phyloP scores from a whole-genome alignment of 495 filamentous ascomycete species.

The Penicillium daleae region DNA sequence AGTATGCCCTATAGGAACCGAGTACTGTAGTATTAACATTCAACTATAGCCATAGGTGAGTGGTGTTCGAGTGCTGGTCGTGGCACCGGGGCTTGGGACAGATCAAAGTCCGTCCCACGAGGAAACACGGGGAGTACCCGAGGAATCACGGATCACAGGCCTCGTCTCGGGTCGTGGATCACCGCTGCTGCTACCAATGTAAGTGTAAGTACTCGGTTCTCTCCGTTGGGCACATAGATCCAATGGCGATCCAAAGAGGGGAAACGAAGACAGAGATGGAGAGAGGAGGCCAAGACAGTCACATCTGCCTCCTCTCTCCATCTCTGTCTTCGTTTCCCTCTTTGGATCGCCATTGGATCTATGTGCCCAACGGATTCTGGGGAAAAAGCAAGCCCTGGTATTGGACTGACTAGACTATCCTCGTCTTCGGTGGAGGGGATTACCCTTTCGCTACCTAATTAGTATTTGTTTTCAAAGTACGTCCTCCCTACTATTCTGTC shows the following conservation, averaged over 20 bases:
- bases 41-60: not conserved
- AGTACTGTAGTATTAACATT: too few relatives aligned
- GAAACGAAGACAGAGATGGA: not conserved
- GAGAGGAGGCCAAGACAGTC: too few relatives aligned
- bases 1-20: not conserved
- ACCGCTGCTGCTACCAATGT: not conserved
- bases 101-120: slow-evolving; percentile 5
- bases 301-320: not conserved
- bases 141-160: slow-evolving; percentile 20
- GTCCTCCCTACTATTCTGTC: not conserved
- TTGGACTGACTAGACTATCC: not conserved
- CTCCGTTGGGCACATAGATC: not conserved
- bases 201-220: too few relatives aligned
- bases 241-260: slow-evolving; percentile 5
- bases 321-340: not conserved
- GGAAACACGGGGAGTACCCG: slow-evolving; percentile 23
- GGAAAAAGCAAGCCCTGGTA: not conserved
- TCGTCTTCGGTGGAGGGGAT: not conserved
- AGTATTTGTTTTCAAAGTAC: not conserved
- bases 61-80: not conserved
- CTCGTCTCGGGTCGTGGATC: not conserved
- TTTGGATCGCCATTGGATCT: too few relatives aligned
- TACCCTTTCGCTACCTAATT: not conserved
- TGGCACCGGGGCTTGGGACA: not conserved
- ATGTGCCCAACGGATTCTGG: not conserved